A percentile compares a stretch with the other conserved stretches of the same genome.
phyloP scores from a whole-genome alignment of 768 basidiomycete species.

The Collybiopsis luxurians region DNA sequence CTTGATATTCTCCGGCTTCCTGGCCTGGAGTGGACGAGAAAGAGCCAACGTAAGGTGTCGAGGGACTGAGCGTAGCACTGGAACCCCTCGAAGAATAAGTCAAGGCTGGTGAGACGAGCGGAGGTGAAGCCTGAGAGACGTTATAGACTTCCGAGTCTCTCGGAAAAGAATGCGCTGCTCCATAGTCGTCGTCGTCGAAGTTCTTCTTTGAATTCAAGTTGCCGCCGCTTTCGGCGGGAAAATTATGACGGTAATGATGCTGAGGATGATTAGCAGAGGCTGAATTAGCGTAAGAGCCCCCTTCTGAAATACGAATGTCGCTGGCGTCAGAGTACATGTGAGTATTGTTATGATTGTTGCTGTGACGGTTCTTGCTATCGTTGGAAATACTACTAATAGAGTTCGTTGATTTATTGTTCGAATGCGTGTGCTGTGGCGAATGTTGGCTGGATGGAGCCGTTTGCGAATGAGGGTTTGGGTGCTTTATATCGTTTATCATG shows the following conservation, averaged over 20 bases:
- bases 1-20: neutral
- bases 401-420: slow-evolving; percentile 21
- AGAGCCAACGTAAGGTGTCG: slow-evolving; percentile 68
- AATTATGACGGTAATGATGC: slow-evolving; percentile 6
- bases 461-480: slow-evolving; percentile 12
- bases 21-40: slow-evolving; percentile 28
- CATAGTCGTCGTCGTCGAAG: slow-evolving; percentile 5
- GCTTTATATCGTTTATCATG: slow-evolving; percentile 28
- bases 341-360: slow-evolving; percentile 19
- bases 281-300: slow-evolving; percentile 9
- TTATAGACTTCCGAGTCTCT: slow-evolving; percentile 19
- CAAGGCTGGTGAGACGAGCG: slow-evolving; percentile 63
- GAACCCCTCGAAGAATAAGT: slow-evolving; percentile 63
- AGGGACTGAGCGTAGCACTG: slow-evolving; percentile 65
- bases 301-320: slow-evolving; percentile 20
- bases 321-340: slow-evolving; percentile 16
- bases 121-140: slow-evolving; percentile 42
- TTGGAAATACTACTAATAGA: slow-evolving; percentile 20
- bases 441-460: slow-evolving; percentile 14
- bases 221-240: slow-evolving; percentile 6
- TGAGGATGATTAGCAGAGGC: slow-evolving; percentile 2
- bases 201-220: slow-evolving; percentile 7
- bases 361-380: slow-evolving; percentile 15
- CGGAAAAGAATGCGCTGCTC: neutral
- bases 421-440: slow-evolving; percentile 16